Evolutionary conservation across 192 early-diverging fungal species (phyloP), one percentile per base, ranked within the genome.

Genomic region (Coemansia sp.): DNA sequence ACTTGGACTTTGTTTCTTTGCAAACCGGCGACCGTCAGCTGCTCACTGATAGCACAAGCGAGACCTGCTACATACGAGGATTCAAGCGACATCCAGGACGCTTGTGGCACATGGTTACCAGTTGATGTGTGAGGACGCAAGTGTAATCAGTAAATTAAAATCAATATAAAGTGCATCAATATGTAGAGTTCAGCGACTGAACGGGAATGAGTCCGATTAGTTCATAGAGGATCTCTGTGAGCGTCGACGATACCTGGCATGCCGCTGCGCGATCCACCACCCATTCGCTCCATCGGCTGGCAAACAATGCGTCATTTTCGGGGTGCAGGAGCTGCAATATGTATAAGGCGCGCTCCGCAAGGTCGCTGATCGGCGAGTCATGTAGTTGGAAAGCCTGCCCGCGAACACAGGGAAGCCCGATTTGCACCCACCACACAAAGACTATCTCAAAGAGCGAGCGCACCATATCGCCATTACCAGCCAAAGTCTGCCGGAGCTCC

Each of bases 341-440:
- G 44, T 74, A 72, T 53, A 82, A 66, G 3, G 80, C 80, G 6
- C 80, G 70, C 65, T 82, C 80, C 8, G 80, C 80, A 46, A 82
- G 65, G 19, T 82, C 80, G 59, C 53, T 61, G 59, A 78, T 39
- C 27, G 75, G 75, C 68, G 71, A 69, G 46, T 82, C 75, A 46
- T 63, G 34, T 48, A 37, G 54, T 36, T 17, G 68, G 44, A 62
- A 44, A 40, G 44, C 31, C 66, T 19, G 59, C 29, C 57, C 48
- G 60, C 45, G 68, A 64, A 64, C 64, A 44, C 46, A 41, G 53
- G 45, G 48, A 36, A 56, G 53, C 31, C 77, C 73, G 21, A 75
- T 40, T 9, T 70, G 71, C 45, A 42, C 36, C 77, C 77, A 79
- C 77, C 77, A 79, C 61, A 68, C 35, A 61, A 77, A 48, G 59